Base-by-base conservation (phyloP, 2,329 filamentous ascomycete species). In the Ceratocystis papillata region DNA sequence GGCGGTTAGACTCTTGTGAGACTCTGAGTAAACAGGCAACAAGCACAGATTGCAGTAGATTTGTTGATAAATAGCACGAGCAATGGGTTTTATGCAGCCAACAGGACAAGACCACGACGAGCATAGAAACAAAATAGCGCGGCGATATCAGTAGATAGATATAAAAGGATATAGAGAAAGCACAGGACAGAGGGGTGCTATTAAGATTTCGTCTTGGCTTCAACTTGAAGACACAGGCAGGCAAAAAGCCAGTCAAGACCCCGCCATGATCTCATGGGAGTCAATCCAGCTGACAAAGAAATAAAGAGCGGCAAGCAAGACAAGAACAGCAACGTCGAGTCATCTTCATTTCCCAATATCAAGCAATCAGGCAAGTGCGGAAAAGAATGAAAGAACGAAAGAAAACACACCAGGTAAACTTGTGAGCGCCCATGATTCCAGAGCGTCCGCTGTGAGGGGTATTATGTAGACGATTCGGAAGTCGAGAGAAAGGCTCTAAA, bases 341-440 rank as follows among this genome's bases (percentile, higher is more conserved):
- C 53, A n/a, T 12, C 10, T 30, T 15, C 10, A 41, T 41, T 10
- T 15, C 7, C 7, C 22, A 2, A n/a, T 4, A 30, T n/a, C 22
- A n/a, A 15, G 10, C 53, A 2, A 30, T 3, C 53, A 30, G 12
- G 53, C 22, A 6, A 30, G 37, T 41, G 37, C 10, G 12, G 28
- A 30, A 25, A 33, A 30, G 28, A 15, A 15, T 57, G 22, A 30
- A 22, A 57, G 15, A 6, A 28, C n/a, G 30, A 57, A 17, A 25
- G 25, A 55, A 28, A 61, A 67, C 66, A 30, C 63, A 67, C 66
- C 66, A 67, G 17, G 63, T 67, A 41, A 67, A 67, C 48, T 65
- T 67, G 57, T 67, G 63, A 65, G 63, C 57, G 63, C 66, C 66
- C 66, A 67, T 67, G 20, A 37, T 67, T 67, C 62, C 63, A 67